These are phyloP conservation scores for Nannochloropsis gaditana DNA, from an alignment of 108 stramenopile genomes.

Conservation along the genomic window DNA sequence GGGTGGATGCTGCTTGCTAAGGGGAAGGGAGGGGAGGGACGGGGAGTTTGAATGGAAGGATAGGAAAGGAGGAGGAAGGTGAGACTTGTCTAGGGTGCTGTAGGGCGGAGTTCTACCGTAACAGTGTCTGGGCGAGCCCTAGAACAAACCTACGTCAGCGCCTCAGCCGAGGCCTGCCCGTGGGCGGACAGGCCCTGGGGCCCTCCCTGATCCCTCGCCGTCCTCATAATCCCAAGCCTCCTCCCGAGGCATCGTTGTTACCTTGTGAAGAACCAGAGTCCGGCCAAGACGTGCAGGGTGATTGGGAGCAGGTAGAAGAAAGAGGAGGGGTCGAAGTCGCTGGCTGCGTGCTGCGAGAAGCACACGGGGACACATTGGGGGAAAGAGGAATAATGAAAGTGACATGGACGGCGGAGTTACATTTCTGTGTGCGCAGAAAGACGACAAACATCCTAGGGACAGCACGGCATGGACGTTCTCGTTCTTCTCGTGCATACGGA, in stretches of 20 bases:
- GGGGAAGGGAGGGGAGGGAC: not conserved
- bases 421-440: not conserved
- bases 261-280: not conserved
- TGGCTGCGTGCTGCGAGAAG: not conserved
- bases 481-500: too few relatives aligned
- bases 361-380: not conserved
- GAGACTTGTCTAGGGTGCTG: too few relatives aligned
- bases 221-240: not conserved
- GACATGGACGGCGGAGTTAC: not conserved
- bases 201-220: not conserved
- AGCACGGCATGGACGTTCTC: not conserved
- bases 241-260: not conserved
- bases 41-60: not conserved
- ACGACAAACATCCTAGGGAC: not conserved
- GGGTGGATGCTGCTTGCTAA: not conserved
- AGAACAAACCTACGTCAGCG: too few relatives aligned
- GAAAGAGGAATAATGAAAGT: not conserved
- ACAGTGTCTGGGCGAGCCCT: too few relatives aligned
- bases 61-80: not conserved
- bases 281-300: not conserved
- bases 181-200: not conserved
- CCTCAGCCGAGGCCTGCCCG: too few relatives aligned
- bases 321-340: conserved; percentile 16
- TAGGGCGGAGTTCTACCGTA: too few relatives aligned
- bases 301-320: not conserved